Base-by-base conservation (phyloP, 78 protist species). In the Protostelium mycophagum region DNA sequence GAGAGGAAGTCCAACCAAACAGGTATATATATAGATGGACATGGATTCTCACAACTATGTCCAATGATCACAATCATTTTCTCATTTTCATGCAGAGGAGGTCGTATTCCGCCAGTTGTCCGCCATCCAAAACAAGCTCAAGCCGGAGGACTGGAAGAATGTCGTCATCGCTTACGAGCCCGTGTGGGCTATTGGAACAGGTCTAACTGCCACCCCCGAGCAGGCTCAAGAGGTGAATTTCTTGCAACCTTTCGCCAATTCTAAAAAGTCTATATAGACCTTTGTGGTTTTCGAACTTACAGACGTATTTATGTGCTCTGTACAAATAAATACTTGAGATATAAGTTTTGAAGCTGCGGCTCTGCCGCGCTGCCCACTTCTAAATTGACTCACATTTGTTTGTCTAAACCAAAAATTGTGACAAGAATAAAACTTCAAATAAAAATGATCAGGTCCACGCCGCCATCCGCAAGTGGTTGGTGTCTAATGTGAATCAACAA, bases 181-280 rank as follows among this genome's bases (percentile, higher is more conserved):
- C 23, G 99, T 99, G 39, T 99, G 99, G 99, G 99, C 99, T 84
- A 99, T 99, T 83, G 99, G 99, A 34, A 99, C 99, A 51, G 99
- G 99, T 36, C 90, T 93, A 38, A 94, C 92, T 1, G 99, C 99
- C 37, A 88, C 99, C 1, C 98, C 99, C 35, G 96, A 97, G 88
- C 98, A 98, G 91, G 99, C 98, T 0, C 97, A 97, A 85, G 97
- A 91, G 1, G 91, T 93, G 34, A 97, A 96, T 90, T 34, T 1
- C 38, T 0, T 28, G 86, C 87, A 36, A 9, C 39, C 16, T n/a
- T 39, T n/a, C 39, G 35, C 35, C 63, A 36, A 25, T 16, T 36
- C 86, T 16, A 35, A 25, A 16, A 35, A 23, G 37, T 85, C 86
- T 23, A 5, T 16, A 51, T 51, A 5, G 5, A 5, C 73, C 5